These are phyloP conservation scores for Dothidotthia symphoricarpi DNA, from an alignment of 2,329 filamentous ascomycete species.

Conservation along the genomic window DNA sequence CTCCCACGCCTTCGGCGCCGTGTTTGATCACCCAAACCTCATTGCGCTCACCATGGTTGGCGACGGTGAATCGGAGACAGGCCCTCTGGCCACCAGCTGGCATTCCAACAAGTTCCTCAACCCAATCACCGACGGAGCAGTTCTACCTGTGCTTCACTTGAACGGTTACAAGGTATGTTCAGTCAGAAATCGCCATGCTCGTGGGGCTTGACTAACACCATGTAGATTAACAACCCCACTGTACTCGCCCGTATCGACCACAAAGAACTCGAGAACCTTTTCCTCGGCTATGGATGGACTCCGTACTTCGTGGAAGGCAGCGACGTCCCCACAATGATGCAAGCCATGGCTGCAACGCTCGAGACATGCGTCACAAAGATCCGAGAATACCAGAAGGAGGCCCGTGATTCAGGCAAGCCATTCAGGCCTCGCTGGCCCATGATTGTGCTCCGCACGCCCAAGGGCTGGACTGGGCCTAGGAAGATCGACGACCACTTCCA, in stretches of 20 bases:
- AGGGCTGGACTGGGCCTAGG: constrained; percentile 76
- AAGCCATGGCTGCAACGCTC: constrained; percentile 75
- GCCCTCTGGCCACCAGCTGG: constrained; percentile 75
- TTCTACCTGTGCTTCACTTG: constrained; percentile 73
- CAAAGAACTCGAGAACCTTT: constrained; percentile 67
- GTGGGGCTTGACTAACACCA: constrained; percentile 3
- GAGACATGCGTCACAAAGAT: constrained; percentile 72
- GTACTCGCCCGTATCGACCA: constrained; percentile 71
- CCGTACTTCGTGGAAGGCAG: constrained; percentile 79
- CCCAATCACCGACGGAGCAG: constrained; percentile 73
- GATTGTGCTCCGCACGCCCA: constrained; percentile 73
- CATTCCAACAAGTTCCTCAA: constrained; percentile 82
- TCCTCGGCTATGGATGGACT: constrained; percentile 73
- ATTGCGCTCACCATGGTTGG: constrained; percentile 77
- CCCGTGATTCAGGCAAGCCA: constrained; percentile 66
- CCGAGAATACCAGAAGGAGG: constrained; percentile 65
- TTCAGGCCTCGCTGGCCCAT: constrained; percentile 75
- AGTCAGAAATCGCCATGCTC: background rate
- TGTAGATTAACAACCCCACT: constrained; percentile 47
- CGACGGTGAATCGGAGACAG: constrained; percentile 79
- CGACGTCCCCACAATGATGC: constrained; percentile 72
- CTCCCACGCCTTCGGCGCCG: constrained; percentile 73
- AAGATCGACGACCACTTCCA: constrained; percentile 69
- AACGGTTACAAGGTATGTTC: constrained; percentile 74
- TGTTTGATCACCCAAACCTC: constrained; percentile 71